Evolutionary conservation across 2,329 filamentous ascomycete species (phyloP), one percentile per base, ranked within the genome.

Genomic region (Metarhizium guizhouense): DNA sequence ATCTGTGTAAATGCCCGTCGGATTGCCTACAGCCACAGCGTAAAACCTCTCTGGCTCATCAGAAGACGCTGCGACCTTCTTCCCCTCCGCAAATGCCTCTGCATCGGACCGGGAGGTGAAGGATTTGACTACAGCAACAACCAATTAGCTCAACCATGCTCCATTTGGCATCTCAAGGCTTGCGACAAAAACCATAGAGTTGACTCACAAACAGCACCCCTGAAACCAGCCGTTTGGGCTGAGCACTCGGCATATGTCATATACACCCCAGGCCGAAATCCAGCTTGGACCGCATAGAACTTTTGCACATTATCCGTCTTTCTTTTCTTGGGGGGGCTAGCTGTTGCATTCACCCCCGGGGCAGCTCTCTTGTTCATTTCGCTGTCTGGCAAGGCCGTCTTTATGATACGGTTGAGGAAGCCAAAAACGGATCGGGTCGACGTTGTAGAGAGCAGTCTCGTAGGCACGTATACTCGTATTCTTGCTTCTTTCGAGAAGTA

Each of bases 51-150:
- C 65, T 49, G 76, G 72, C 57, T 74, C 68, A 51, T 72, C 63
- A 45, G 74, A 68, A 25, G 72, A 64, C 20, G 71, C 64, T 16
- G 71, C 65, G 6, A 68, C 64, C 30, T 68, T 65, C 61, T 78
- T 79, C 50, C 88, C 88, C 1, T 79, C 82, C 30, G 90, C 77
- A 67, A 89, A 96, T 2, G 82, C 83, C 64, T 88, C 81, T n/a
- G 93, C 93, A 57, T 96, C 90, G 59, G 85, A 80, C 57, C 79
- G 75, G 0, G 80, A 83, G 10, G 78, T 73, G 67, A 96, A 96
- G 1, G 87, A 90, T 73, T 94, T 93, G 76, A 88, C 90, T 94
- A 45, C 7, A 20, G 54, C 25, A 43, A 51, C 38, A 48, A n/a
- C n/a, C 10, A 32, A 48, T 61, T 57, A 62, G 60, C 47, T 36